phyloP scores from a whole-genome alignment of 73 alveolate genomes.

The Paramecium bursaria region DNA sequence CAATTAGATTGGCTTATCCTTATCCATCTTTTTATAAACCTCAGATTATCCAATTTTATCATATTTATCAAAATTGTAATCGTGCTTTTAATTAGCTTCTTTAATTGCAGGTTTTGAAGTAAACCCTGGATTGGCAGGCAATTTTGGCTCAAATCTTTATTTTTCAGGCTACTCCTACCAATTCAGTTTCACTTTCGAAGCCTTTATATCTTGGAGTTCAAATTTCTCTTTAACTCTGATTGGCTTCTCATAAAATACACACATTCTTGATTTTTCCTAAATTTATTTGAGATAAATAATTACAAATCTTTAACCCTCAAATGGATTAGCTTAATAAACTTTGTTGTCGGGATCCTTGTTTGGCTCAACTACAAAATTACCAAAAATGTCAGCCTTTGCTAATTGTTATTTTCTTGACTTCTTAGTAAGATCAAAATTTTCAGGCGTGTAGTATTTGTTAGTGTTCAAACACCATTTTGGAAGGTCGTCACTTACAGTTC shows the following conservation, averaged over 20 bases:
- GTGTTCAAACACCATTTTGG: conserved; percentile 67
- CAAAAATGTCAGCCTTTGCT: conserved; percentile 68
- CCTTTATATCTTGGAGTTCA: conserved; percentile 47
- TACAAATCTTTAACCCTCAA: conserved; percentile 66
- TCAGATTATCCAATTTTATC: conserved; percentile 70
- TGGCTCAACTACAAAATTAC: conserved; percentile 60
- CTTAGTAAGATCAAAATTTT: conserved; percentile 54
- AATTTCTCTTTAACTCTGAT: conserved; percentile 41
- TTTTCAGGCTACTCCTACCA: conserved; percentile 58
- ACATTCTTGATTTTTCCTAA: conserved; percentile 64
- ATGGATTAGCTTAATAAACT: conserved; percentile 57
- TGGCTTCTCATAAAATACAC: conserved; percentile 58
- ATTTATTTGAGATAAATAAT: background rate
- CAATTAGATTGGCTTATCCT: conserved; percentile 63
- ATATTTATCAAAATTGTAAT: conserved; percentile 51
- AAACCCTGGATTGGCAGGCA: conserved; percentile 25
- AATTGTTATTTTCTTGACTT: conserved; percentile 52
- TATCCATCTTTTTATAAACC: conserved; percentile 61
- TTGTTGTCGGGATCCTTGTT: conserved; percentile 57
- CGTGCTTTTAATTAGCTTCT: conserved; percentile 44
- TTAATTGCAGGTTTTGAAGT: conserved; percentile 54
- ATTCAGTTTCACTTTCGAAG: conserved; percentile 55
- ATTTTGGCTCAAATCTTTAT: conserved; percentile 62
- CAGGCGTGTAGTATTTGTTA: conserved; percentile 67
- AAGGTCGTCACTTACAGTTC: conserved; percentile 65